Evolutionary conservation across 768 basidiomycete genomes (phyloP).

Genomic region (Coprinopsis strossmayeri): DNA sequence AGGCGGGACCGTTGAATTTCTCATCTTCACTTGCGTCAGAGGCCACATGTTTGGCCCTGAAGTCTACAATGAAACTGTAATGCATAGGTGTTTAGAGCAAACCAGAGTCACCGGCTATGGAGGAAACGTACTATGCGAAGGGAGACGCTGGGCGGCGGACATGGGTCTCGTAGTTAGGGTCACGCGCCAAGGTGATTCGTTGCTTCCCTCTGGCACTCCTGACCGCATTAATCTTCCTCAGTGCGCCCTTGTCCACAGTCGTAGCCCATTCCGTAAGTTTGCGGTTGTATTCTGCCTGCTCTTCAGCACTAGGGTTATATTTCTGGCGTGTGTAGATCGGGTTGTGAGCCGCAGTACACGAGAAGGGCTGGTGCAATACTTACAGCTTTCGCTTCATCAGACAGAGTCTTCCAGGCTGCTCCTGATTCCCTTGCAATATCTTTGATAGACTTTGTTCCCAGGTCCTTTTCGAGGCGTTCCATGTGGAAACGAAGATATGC

Average conservation of each 20-base stretch:
- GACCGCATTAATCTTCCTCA: too few species aligned
- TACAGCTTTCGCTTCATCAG: background rate
- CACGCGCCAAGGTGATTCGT: background rate
- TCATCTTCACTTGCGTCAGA: background rate
- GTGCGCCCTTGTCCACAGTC: too few species aligned
- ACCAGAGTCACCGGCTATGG: too few species aligned
- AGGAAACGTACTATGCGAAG: background rate
- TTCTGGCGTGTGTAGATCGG: background rate
- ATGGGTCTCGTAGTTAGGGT: too few species aligned
- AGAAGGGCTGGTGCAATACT: background rate
- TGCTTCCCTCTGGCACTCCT: too few species aligned
- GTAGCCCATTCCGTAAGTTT: too few species aligned
- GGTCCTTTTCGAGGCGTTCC: too few species aligned
- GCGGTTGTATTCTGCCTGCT: background rate
- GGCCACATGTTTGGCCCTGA: background rate
- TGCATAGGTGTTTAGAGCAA: background rate
- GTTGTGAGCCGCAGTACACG: background rate
- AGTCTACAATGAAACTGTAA: slow-evolving; percentile 8
- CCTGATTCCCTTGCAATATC: background rate
- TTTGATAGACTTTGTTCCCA: too few species aligned
- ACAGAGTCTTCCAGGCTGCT: background rate
- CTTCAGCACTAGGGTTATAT: background rate
- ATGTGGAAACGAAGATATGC: too few species aligned
- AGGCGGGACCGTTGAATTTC: background rate
- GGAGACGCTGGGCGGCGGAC: too few species aligned